Conservation (phyloP, 2,329 filamentous ascomycete genomes). For the Xylaria sp. region DNA sequence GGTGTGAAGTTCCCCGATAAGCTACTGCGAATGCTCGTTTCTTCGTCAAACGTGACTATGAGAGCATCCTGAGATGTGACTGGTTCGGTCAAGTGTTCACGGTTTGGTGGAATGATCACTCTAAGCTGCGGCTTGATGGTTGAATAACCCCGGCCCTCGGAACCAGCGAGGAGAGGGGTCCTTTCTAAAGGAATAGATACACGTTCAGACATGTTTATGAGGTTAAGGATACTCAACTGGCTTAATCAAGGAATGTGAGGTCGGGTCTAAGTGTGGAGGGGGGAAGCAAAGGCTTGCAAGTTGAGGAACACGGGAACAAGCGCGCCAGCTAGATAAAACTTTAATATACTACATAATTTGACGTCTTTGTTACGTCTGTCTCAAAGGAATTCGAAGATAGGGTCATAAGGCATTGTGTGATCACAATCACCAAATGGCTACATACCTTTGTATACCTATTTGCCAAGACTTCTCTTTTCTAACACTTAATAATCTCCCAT, state of each 20-base stretch:
- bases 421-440: neutral
- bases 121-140: conserved; percentile 34
- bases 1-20: conserved; percentile 1
- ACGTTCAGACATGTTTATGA: neutral
- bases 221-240: neutral
- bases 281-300: neutral
- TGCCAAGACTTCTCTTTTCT: neutral
- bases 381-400: neutral
- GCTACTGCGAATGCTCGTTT: neutral
- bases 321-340: neutral
- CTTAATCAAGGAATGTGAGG: neutral
- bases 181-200: conserved; percentile 20
- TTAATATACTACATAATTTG: neutral
- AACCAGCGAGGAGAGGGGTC: conserved; percentile 33
- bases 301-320: neutral
- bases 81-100: neutral
- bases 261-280: neutral
- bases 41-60: conserved; percentile 29
- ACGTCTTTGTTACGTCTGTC: neutral
- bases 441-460: neutral
- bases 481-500: neutral
- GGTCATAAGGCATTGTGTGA: neutral
- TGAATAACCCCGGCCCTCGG: conserved; percentile 26
- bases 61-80: conserved; percentile 15
- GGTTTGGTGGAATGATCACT: conserved; percentile 19